A percentile compares a stretch with the other conserved stretches of the same genome.
phyloP scores from a whole-genome alignment of 2,329 filamentous ascomycete species.

The Arthrobotrys conoides region DNA sequence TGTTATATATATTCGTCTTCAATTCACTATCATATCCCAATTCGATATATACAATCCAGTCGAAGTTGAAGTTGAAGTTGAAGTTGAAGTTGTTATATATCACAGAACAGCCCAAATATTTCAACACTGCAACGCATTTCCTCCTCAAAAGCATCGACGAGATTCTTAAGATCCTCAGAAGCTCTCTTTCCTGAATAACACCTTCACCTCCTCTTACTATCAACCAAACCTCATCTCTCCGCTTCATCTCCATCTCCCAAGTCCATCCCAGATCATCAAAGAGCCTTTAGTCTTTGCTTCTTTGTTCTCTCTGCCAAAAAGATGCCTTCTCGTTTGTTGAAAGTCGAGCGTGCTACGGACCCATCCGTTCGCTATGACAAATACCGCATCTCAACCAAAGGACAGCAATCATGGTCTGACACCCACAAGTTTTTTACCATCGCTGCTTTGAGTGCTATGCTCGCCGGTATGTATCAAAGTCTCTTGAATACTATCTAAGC shows the following conservation, averaged over 20 bases:
- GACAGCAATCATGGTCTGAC: constrained; percentile 48
- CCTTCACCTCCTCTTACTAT: no score
- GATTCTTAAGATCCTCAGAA: not conserved
- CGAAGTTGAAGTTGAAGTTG: no score
- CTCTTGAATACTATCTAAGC: not conserved
- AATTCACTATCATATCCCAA: no score
- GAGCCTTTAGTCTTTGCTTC: not conserved
- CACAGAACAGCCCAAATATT: not conserved
- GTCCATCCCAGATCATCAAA: no score
- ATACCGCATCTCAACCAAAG: constrained; percentile 48
- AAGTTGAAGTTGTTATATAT: not conserved
- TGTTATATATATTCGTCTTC: not conserved
- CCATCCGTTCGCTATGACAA: constrained; percentile 42
- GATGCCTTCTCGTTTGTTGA: constrained; percentile 2
- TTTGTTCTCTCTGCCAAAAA: not conserved
- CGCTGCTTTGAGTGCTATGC: constrained; percentile 54
- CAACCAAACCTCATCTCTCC: not conserved
- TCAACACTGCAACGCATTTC: constrained; percentile 20
- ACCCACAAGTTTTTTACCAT: constrained; percentile 45
- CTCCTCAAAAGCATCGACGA: not conserved
- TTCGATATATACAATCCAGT: not conserved
- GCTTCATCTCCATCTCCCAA: not conserved
- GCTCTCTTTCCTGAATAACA: not conserved
- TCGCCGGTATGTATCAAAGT: constrained; percentile 26
- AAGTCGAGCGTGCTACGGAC: not conserved